Percentiles rank a stretch among this genome's conserved stretches.
These are phyloP conservation scores for Fragaria nilgerrensis DNA, from an alignment of 306 rosid genomes.

Conservation along the genomic window DNA sequence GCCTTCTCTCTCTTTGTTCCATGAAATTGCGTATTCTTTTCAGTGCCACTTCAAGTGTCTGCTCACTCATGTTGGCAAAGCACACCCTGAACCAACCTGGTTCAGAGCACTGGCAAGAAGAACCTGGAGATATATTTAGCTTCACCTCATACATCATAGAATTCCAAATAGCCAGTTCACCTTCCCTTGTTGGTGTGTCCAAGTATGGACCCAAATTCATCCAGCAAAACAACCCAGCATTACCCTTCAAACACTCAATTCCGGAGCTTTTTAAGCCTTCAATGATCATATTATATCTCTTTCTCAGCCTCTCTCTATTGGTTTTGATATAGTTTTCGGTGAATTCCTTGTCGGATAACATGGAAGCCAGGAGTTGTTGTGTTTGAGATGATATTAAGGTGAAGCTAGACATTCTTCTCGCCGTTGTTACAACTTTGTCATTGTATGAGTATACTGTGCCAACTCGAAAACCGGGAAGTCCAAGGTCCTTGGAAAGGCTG, in stretches of 20 bases:
- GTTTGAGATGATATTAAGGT: constrained; percentile 87
- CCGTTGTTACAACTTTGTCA: constrained; percentile 80
- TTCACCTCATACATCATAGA: constrained; percentile 50
- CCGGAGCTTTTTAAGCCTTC: constrained; percentile 61
- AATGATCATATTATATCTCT: constrained; percentile 64
- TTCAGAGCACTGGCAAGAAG: constrained; percentile 85
- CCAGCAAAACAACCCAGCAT: constrained; percentile 94
- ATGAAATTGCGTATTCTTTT: constrained; percentile 59
- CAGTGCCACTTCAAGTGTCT: constrained; percentile 64
- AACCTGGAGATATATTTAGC: constrained; percentile 86
- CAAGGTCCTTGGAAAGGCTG: constrained; percentile 92
- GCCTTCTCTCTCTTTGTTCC: constrained; percentile 26
- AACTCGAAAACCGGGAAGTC: constrained; percentile 83
- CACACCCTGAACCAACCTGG: constrained; percentile 99
- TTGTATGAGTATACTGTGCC: constrained; percentile 87
- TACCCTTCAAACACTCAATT: constrained; percentile 81
- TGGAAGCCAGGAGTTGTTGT: constrained; percentile 64
- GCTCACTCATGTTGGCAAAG: constrained; percentile 84
- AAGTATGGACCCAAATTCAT: constrained; percentile 73
- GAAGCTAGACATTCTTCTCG: constrained; percentile 91
- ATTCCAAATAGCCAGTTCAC: constrained; percentile 71
- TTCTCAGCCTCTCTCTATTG: constrained; percentile 66
- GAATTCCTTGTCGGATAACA: constrained; percentile 67
- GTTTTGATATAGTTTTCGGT: constrained; percentile 53
- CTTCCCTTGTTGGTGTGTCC: constrained; percentile 54